Base-by-base conservation (phyloP, 2,329 filamentous ascomycete genomes). In the Kalaharituber pfeilii region DNA sequence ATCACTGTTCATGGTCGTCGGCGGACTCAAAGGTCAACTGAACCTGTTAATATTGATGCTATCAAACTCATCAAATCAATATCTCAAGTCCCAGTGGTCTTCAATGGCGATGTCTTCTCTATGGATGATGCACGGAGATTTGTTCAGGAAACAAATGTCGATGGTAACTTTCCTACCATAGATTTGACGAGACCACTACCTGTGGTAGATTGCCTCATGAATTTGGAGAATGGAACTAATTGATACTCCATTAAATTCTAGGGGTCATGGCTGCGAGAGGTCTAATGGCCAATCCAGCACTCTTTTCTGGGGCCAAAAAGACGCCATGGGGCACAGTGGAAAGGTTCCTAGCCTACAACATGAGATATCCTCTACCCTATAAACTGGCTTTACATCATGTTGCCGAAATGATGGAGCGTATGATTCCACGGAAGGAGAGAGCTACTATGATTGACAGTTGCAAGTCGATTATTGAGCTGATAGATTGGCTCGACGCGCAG, bases 251-350 rank as follows among this genome's bases (percentile, higher is more conserved):
- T 36, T 36, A 9, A 9, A 15, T 5, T 51, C 18, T 18, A 59
- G 79, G 81, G 30, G 75, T 84, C 53, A 84, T 85, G 81, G 78
- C 81, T 20, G 81, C 81, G 6, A 74, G 81, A 49, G 81, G 79
- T 7, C 70, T 84, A 2, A 73, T 84, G 42, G 71, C 78, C 61
- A 84, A 84, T 66, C 81, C 81, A 1, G 77, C 79, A 2, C 67
- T 84, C 50, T 84, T 81, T 66, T 73, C 76, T 0, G 74, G 77
- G 47, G 63, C 74, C 61, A 66, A 73, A 3, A 67, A 71, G 22
- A 81, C 79, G 57, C 75, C 79, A 1, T 80, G 76, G 75, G 73
- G 76, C 49, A 79, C 76, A 1, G 73, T 84, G 24, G 77, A 80
- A 63, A 67, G 70, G 13, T 83, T 85, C 65, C 69, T 84, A 69